Evolutionary conservation across 495 filamentous ascomycete species (phyloP), one percentile per base, ranked within the genome.

Genomic region (Talaromyces liani): DNA sequence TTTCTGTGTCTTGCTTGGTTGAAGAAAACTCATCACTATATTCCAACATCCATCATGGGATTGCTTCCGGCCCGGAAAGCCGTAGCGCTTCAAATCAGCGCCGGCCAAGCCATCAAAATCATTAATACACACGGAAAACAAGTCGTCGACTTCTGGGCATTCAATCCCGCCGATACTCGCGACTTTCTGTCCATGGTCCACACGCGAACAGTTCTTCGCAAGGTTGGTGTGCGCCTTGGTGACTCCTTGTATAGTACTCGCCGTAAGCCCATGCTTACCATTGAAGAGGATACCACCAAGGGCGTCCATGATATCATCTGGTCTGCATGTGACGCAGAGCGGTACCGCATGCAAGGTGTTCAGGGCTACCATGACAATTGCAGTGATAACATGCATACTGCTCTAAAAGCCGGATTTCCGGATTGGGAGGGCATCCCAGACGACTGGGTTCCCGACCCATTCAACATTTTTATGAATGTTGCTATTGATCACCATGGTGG

Each of bases 101-200:
- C 64, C 1, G 72, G 71, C n/a, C 75, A 79, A 60, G 75, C 67
- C 2, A 78, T 82, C 64, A 79, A 80, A 64, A 75, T 84, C 29
- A 77, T 78, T 65, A 84, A 84, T 63, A 82, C 79, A 5, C 67
- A 72, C 58, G 81, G 81, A 45, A 75, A 73, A n/a, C 81, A 84
- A 72, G 80, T 84, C 7, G 69, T 82, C 29, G 80, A 82, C 66
- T 78, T 76, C 9, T 83, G 75, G 75, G 80, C 77, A 0, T 79
- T 84, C 62, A 72, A 74, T 0, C 60, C 78, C 10, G 59, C 66
- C 53, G 68, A 72, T 18, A 72, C 76, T 22, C 33, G 60, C 16
- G 69, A 74, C 9, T 72, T 69, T 61, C 68, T 79, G 64, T 73
- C 70, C 27, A 78, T 80, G 75, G 68, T 68, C 45, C 78, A 81